These are phyloP conservation scores for Epithele typhae DNA, from an alignment of 768 basidiomycete species.

Conservation along the genomic window DNA sequence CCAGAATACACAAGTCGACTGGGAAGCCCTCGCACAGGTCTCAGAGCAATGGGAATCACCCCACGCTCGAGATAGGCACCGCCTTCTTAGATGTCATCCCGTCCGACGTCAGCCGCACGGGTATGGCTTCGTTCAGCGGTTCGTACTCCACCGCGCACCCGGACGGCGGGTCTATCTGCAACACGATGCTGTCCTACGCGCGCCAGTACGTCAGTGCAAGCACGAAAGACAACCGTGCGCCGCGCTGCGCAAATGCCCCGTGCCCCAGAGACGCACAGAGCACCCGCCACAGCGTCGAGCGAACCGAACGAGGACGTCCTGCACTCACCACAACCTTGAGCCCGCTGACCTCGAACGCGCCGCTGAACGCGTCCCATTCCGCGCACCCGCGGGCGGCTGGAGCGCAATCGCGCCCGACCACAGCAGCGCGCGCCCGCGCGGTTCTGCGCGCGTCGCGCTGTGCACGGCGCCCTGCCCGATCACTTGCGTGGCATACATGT, in stretches of 20 bases:
- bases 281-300: neutral
- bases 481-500: constrained; percentile 9
- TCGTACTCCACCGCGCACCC: constrained; percentile 9
- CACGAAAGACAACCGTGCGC: too few species aligned
- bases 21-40: too few species aligned
- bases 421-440: constrained; percentile 9
- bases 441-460: constrained; percentile 6
- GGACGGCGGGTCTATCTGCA: constrained; percentile 19
- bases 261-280: too few species aligned
- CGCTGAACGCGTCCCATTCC: constrained; percentile 8
- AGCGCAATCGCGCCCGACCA: constrained; percentile 24
- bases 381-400: constrained; percentile 6
- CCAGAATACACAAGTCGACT: too few species aligned
- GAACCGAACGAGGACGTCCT: too few species aligned
- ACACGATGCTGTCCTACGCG: constrained; percentile 21
- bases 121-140: constrained; percentile 18
- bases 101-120: constrained; percentile 23
- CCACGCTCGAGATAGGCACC: constrained; percentile 1
- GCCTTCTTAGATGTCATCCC: constrained; percentile 14
- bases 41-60: too few species aligned
- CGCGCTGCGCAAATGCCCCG: too few species aligned
- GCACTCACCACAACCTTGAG: constrained; percentile 21
- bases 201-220: neutral
- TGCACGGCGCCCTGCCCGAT: constrained; percentile 21
- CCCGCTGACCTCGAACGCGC: constrained; percentile 20